phyloP scores from a whole-genome alignment of 768 basidiomycete genomes.

The Cubamyces lactineus region DNA sequence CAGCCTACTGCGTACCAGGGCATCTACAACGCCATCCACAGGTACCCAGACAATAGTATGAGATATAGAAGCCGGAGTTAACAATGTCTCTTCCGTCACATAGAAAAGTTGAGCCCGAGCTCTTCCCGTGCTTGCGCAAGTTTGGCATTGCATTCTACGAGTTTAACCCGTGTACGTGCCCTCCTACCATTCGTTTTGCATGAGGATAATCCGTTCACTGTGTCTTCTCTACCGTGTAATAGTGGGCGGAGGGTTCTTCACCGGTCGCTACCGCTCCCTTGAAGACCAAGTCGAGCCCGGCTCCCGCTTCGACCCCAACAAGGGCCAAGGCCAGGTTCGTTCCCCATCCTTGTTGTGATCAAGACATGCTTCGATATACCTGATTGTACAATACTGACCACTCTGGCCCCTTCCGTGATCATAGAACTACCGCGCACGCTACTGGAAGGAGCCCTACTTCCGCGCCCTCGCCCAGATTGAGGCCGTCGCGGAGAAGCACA shows the following conservation, averaged over 20 bases:
- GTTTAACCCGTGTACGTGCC: conserved; percentile 46
- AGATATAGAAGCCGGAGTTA: neutral
- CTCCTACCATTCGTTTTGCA: neutral
- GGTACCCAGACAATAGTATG: conserved; percentile 10
- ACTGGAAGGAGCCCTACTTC: conserved; percentile 62
- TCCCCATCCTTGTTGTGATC: too few relatives aligned
- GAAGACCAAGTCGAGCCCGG: conserved; percentile 50
- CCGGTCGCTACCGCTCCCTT: conserved; percentile 40
- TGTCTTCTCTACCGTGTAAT: neutral
- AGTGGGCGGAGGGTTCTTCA: conserved; percentile 46
- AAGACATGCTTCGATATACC: too few relatives aligned
- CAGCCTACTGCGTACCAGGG: conserved; percentile 53
- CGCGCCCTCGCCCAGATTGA: conserved; percentile 49
- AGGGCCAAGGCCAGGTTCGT: conserved; percentile 50
- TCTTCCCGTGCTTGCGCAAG: conserved; percentile 48
- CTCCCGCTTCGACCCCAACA: conserved; percentile 57
- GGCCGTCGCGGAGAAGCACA: conserved; percentile 42
- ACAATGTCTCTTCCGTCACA: neutral
- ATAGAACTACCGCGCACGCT: conserved; percentile 35
- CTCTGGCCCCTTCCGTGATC: neutral
- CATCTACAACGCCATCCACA: conserved; percentile 48
- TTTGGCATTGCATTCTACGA: conserved; percentile 46
- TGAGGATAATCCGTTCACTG: neutral
- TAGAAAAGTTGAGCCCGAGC: conserved; percentile 40
- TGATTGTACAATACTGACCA: neutral